Percentiles rank a stretch among this genome's conserved stretches.
These are phyloP conservation scores for Thermothelomyces thermophilus DNA, from an alignment of 2,329 filamentous ascomycete species.

Conservation along the genomic window DNA sequence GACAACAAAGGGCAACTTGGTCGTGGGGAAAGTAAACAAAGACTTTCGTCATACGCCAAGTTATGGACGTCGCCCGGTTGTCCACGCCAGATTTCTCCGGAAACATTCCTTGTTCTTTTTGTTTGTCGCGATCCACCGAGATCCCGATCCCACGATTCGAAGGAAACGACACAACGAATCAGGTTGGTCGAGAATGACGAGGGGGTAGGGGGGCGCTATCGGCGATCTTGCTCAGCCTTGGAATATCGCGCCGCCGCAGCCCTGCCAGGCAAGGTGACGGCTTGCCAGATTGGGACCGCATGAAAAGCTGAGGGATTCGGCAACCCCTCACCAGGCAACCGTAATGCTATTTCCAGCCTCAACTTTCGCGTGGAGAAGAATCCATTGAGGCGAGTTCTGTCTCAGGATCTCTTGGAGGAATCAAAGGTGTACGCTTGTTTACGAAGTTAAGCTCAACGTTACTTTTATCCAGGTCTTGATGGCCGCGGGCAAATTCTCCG, in stretches of 20 bases:
- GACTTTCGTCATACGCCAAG: neutral
- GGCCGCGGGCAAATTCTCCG: neutral
- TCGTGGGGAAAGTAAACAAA: constrained; percentile 18
- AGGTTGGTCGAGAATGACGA: constrained; percentile 5
- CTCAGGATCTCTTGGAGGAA: too few relatives aligned
- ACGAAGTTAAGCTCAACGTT: too few relatives aligned
- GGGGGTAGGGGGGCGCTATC: constrained; percentile 7
- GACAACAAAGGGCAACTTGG: neutral
- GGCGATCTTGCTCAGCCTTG: constrained; percentile 23
- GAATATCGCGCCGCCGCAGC: constrained; percentile 18
- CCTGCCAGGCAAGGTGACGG: constrained; percentile 20
- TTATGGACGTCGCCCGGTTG: too few relatives aligned
- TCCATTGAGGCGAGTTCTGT: neutral
- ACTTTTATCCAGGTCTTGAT: neutral
- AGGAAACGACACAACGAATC: constrained; percentile 5
- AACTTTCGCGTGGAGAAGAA: neutral
- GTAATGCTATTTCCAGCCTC: constrained; percentile 18
- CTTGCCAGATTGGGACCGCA: constrained; percentile 16
- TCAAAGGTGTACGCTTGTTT: too few relatives aligned
- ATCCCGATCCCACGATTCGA: constrained; percentile 14
- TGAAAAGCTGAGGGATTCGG: constrained; percentile 3
- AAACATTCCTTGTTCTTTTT: too few relatives aligned
- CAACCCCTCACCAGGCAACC: constrained; percentile 13
- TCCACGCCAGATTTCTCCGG: too few relatives aligned
- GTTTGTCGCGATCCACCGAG: constrained; percentile 1